A percentile compares a stretch with the other conserved stretches of the same genome.
phyloP scores from a whole-genome alignment of 768 basidiomycete species.

The Sistotremastrum suecicum region DNA sequence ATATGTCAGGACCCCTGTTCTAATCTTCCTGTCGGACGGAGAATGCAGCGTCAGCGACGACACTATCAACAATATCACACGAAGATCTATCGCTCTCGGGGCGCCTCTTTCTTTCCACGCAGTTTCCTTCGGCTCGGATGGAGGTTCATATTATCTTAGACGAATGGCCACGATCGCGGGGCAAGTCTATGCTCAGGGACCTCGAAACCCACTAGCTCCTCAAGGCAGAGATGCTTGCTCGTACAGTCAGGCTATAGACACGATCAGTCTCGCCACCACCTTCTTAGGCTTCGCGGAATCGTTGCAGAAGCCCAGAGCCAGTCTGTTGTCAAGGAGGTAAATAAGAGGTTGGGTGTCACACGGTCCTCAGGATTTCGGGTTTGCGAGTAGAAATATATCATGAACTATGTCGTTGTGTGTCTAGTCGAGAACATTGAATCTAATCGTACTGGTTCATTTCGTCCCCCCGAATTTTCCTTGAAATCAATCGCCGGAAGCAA shows the following conservation, averaged over 20 bases:
- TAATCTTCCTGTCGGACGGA: slow-evolving; percentile 47
- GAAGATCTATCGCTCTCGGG: slow-evolving; percentile 30
- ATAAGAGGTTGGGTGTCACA: no score
- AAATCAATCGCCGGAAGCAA: no score
- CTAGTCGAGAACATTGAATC: no score
- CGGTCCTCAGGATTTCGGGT: no score
- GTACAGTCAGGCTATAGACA: slow-evolving; percentile 35
- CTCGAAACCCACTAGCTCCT: slow-evolving; percentile 24
- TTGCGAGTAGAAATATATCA: no score
- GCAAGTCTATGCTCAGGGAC: slow-evolving; percentile 30
- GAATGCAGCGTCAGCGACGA: slow-evolving; percentile 26
- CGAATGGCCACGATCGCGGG: slow-evolving; percentile 40
- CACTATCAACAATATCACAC: slow-evolving; percentile 26
- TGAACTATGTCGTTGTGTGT: no score
- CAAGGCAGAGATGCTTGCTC: slow-evolving; percentile 24
- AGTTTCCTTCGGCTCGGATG: slow-evolving; percentile 35
- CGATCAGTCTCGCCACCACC: slow-evolving; percentile 39
- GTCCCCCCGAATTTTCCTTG: no score
- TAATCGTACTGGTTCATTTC: no score
- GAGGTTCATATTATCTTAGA: slow-evolving; percentile 17
- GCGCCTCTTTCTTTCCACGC: slow-evolving; percentile 42
- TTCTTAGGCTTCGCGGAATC: slow-evolving; percentile 47
- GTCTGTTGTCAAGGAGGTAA: slow-evolving; percentile 18
- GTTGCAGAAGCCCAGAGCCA: slow-evolving; percentile 39
- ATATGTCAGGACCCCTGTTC: slow-evolving; percentile 27